These are phyloP conservation scores for Theobroma cacao DNA, from an alignment of 345 rosid genomes.

Conservation along the genomic window DNA sequence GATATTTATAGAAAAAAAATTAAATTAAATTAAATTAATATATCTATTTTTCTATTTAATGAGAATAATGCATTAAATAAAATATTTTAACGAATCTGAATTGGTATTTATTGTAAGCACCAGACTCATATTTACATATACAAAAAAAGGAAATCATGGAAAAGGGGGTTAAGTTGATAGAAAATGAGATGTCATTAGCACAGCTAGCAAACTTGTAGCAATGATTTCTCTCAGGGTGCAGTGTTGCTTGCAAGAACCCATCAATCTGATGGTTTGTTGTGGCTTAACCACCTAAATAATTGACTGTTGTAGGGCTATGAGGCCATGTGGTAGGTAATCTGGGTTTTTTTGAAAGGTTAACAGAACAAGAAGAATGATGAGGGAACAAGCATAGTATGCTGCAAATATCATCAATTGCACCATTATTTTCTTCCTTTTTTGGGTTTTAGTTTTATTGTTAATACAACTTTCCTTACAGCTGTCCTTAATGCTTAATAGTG, in stretches of 20 bases:
- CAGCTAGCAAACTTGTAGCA: conserved; percentile 22
- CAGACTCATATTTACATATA: too few species aligned
- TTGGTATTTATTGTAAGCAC: too few species aligned
- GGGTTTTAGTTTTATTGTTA: too few species aligned
- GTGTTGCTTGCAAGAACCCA: conserved; percentile 3
- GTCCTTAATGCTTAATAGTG: neutral
- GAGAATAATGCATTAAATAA: too few species aligned
- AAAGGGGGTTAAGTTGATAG: neutral
- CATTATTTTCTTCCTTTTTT: neutral
- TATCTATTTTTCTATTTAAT: too few species aligned
- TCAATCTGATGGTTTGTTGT: conserved; percentile 17
- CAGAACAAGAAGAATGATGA: neutral
- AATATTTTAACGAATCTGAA: too few species aligned
- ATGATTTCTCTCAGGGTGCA: conserved; percentile 5
- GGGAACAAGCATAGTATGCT: neutral
- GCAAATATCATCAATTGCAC: neutral
- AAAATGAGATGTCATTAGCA: conserved; percentile 30
- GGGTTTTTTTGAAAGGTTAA: neutral
- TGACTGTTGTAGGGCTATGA: conserved; percentile 5
- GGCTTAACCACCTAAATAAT: conserved; percentile 35
- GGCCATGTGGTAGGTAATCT: conserved; percentile 12
- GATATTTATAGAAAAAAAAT: too few species aligned
- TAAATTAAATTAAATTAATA: too few species aligned
- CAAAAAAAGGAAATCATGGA: too few species aligned
- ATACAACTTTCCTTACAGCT: neutral